Evolutionary conservation across 768 basidiomycete genomes (phyloP).

Genomic region (Mycena metata): DNA sequence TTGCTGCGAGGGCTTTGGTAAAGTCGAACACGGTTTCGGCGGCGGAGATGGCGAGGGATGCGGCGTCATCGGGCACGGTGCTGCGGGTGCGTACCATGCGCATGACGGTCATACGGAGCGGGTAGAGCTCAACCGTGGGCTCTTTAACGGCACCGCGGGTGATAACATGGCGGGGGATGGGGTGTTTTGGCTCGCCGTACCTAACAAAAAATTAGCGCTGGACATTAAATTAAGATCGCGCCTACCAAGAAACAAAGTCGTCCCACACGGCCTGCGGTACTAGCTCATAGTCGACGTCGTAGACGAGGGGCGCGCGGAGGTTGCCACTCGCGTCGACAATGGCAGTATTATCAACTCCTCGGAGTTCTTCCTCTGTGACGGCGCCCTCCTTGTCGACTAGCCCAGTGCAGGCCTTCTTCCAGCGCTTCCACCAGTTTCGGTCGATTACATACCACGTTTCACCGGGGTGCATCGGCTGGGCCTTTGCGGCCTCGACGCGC

Average conservation of each 20-base stretch:
- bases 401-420: conserved; percentile 80
- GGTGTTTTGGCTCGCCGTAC: conserved; percentile 74
- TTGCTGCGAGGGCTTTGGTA: conserved; percentile 55
- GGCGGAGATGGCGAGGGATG: conserved; percentile 62
- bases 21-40: conserved; percentile 62
- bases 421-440: conserved; percentile 79
- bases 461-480: conserved; percentile 67
- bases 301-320: conserved; percentile 60
- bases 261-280: conserved; percentile 82
- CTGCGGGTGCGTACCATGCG: conserved; percentile 47
- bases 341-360: conserved; percentile 80
- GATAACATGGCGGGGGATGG: conserved; percentile 78
- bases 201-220: conserved; percentile 52
- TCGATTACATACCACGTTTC: conserved; percentile 87
- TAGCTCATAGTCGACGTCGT: conserved; percentile 81
- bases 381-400: conserved; percentile 76
- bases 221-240: conserved; percentile 1
- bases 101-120: conserved; percentile 73
- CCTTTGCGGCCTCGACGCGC: conserved; percentile 62
- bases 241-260: conserved; percentile 74
- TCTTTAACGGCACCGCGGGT: conserved; percentile 65
- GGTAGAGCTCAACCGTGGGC: conserved; percentile 77
- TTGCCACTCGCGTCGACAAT: conserved; percentile 70
- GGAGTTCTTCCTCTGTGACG: conserved; percentile 72
- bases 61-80: conserved; percentile 44